Evolutionary conservation across 805 yeast species (phyloP).

Genomic region (Candida insectalens): DNA sequence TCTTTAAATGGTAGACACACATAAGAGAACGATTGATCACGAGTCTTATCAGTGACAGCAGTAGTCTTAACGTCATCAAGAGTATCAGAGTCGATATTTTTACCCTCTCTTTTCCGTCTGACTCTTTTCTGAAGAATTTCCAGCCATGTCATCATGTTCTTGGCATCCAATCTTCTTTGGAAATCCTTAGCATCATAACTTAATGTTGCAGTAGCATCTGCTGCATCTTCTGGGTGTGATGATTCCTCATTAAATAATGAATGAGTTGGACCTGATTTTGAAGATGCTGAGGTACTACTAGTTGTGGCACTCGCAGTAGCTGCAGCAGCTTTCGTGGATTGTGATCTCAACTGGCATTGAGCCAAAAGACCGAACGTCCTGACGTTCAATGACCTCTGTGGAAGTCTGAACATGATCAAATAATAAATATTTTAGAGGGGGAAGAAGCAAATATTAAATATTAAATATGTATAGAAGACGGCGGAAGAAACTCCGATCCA

Average conservation of each 20-base stretch:
- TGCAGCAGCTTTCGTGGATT: too few relatives aligned
- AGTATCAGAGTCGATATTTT: constrained; percentile 57
- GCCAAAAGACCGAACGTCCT: too few relatives aligned
- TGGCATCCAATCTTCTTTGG: constrained; percentile 27
- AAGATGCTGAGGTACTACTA: neutral
- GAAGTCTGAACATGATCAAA: too few relatives aligned
- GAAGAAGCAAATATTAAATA: too few relatives aligned
- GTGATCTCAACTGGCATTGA: too few relatives aligned
- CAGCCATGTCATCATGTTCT: constrained; percentile 67
- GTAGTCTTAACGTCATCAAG: constrained; percentile 67
- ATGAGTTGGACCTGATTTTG: constrained; percentile 2
- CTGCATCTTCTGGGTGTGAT: constrained; percentile 45
- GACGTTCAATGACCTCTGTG: too few relatives aligned
- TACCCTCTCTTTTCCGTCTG: constrained; percentile 64
- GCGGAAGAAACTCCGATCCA: too few relatives aligned
- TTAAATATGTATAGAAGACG: too few relatives aligned
- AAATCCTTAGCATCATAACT: constrained; percentile 50
- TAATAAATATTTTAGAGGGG: too few relatives aligned
- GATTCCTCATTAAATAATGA: constrained; percentile 18
- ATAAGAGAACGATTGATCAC: constrained; percentile 68
- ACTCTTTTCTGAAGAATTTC: constrained; percentile 71
- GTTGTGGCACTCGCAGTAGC: too few relatives aligned
- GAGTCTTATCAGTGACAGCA: constrained; percentile 60
- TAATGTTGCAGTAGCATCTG: constrained; percentile 68
- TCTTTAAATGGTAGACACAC: constrained; percentile 73